Evolutionary conservation across 208 protist species (phyloP).

Genomic region (Leishmania aethiopica): DNA sequence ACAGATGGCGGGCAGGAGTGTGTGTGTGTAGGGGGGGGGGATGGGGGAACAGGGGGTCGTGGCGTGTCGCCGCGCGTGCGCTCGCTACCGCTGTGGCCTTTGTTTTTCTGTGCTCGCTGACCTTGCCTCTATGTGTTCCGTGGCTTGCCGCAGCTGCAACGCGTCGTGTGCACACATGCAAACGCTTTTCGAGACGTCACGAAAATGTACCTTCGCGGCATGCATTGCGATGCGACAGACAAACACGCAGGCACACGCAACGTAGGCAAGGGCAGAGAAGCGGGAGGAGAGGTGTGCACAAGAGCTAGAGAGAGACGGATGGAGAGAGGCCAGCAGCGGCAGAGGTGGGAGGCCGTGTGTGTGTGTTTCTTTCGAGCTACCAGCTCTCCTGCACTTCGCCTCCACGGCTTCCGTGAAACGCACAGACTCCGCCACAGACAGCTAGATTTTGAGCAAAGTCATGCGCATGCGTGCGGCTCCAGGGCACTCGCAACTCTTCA

Average conservation of each 20-base stretch:
- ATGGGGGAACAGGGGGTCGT: neutral
- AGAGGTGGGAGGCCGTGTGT: neutral
- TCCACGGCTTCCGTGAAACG: neutral
- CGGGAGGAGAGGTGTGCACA: neutral
- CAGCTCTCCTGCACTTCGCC: neutral
- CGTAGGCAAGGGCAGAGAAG: neutral
- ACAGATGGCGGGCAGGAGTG: neutral
- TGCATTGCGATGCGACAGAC: neutral
- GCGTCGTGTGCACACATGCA: neutral
- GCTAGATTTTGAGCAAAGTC: neutral
- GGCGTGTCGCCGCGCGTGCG: neutral
- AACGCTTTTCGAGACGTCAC: neutral
- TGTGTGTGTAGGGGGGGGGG: neutral
- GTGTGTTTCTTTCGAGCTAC: neutral
- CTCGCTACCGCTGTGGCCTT: neutral
- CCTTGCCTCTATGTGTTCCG: neutral
- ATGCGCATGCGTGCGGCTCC: neutral
- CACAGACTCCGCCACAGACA: neutral
- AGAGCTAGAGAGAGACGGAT: neutral
- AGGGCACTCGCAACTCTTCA: neutral
- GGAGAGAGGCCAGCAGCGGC: neutral
- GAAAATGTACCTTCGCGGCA: neutral
- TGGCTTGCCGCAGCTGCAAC: neutral
- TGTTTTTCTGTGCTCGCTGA: no score
- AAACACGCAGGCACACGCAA: neutral